phyloP scores from a whole-genome alignment of 305 asterid genomes.

The Rubia tinctorum region DNA sequence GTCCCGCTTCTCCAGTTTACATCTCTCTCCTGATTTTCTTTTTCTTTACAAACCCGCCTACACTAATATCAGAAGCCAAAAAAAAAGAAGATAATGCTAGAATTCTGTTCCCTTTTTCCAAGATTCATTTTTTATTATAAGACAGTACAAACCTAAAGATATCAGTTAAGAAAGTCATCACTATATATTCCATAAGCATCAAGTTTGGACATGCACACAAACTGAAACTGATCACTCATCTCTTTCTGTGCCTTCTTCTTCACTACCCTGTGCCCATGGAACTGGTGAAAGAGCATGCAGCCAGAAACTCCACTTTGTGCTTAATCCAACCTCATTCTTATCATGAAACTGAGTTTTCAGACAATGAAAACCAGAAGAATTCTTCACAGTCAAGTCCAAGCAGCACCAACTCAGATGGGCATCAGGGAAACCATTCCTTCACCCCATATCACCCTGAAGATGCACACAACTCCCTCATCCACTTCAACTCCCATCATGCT shows the following conservation, averaged over 20 bases:
- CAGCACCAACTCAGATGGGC: conserved; percentile 62
- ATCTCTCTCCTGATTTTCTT: too few species aligned
- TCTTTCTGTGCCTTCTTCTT: not conserved
- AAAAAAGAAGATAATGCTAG: not conserved
- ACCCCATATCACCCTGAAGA: conserved; percentile 34
- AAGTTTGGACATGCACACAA: not conserved
- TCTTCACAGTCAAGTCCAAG: conserved; percentile 77
- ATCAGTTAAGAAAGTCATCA: conserved; percentile 2
- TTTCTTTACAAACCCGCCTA: not conserved
- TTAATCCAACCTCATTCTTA: conserved; percentile 54
- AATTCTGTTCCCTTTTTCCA: not conserved
- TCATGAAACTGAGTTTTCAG: conserved; percentile 45
- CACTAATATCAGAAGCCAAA: too few species aligned
- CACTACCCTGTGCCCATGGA: conserved; percentile 38
- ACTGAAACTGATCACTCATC: conserved; percentile 7
- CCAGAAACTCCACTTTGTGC: conserved; percentile 44
- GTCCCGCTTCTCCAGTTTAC: not conserved
- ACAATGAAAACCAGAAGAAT: conserved; percentile 21
- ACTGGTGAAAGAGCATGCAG: conserved; percentile 41
- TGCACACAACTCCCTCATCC: conserved; percentile 47
- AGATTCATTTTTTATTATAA: not conserved
- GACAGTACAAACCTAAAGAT: not conserved
- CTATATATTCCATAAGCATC: conserved; percentile 14
- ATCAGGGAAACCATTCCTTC: conserved; percentile 17
- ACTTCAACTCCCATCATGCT: conserved; percentile 31